These are phyloP conservation scores for Aspergillus fructus DNA, from an alignment of 2,329 filamentous ascomycete species.

Conservation along the genomic window DNA sequence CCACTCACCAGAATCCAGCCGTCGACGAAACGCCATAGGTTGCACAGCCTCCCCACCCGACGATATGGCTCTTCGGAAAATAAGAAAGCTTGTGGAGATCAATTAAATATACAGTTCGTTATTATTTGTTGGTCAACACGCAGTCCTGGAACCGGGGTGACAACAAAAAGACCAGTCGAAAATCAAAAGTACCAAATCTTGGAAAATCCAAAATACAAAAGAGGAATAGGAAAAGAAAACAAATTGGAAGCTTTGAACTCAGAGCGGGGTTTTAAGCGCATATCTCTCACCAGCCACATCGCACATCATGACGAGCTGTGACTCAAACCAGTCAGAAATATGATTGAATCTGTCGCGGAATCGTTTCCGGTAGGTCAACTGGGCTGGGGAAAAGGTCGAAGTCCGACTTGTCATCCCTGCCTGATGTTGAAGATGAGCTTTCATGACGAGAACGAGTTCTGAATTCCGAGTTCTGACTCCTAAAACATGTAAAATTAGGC, in stretches of 20 bases:
- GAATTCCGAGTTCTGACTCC: not conserved
- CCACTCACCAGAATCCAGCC: not conserved
- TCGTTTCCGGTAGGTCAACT: constrained; percentile 23
- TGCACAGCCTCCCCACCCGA: not conserved
- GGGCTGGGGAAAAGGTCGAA: constrained; percentile 14
- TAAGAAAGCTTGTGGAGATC: constrained; percentile 7
- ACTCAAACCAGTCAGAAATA: constrained; percentile 12
- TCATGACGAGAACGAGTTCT: not conserved
- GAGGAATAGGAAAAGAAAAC: not conserved
- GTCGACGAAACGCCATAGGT: not conserved
- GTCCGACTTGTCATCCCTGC: constrained; percentile 11
- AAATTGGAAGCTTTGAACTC: not conserved
- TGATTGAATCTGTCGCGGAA: constrained; percentile 19
- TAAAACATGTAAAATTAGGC: not conserved
- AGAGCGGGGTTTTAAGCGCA: not conserved
- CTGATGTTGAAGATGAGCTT: constrained; percentile 7
- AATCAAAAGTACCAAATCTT: constrained; percentile 21
- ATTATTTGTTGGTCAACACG: not conserved
- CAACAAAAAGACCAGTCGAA: constrained; percentile 19
- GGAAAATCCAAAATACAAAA: not conserved
- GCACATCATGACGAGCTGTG: constrained; percentile 11
- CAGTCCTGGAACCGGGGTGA: not conserved
- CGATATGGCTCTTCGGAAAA: constrained; percentile 10
- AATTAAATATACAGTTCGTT: not conserved
- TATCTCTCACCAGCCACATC: not conserved